phyloP scores from a whole-genome alignment of 2,329 filamentous ascomycete genomes.

The Aspergillus eucalypticola region DNA sequence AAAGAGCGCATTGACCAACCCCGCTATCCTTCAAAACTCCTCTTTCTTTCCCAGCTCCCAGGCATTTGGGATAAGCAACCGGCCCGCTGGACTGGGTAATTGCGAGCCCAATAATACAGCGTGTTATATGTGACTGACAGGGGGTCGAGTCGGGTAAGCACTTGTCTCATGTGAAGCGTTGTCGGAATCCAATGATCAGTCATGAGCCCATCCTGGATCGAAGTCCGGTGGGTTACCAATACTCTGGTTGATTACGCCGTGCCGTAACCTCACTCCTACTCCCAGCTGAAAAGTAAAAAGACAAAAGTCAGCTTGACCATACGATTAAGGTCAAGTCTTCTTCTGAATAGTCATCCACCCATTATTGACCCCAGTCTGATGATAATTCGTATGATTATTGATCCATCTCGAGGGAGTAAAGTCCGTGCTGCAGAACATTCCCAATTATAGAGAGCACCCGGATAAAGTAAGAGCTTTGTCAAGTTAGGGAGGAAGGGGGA shows the following conservation, averaged over 20 bases:
- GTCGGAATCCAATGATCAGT: conserved; percentile 1
- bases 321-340: too few relatives aligned
- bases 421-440: neutral
- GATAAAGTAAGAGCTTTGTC: neutral
- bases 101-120: neutral
- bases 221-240: neutral
- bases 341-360: too few relatives aligned
- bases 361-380: too few relatives aligned
- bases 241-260: neutral
- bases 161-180: conserved; percentile 3
- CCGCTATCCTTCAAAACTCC: conserved; percentile 3
- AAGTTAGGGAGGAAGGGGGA: neutral
- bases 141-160: neutral
- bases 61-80: conserved; percentile 9
- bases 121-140: neutral
- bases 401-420: neutral
- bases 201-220: neutral
- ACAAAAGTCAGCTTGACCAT: too few relatives aligned
- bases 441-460: neutral
- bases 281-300: too few relatives aligned
- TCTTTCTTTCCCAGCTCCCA: conserved; percentile 1
- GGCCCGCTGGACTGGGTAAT: conserved; percentile 12
- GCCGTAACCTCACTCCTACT: neutral
- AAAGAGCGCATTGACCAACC: conserved; percentile 10
- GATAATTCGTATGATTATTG: neutral